These are phyloP conservation scores for Rhodomyrtus tomentosa DNA, from an alignment of 345 rosid species.

Conservation along the genomic window DNA sequence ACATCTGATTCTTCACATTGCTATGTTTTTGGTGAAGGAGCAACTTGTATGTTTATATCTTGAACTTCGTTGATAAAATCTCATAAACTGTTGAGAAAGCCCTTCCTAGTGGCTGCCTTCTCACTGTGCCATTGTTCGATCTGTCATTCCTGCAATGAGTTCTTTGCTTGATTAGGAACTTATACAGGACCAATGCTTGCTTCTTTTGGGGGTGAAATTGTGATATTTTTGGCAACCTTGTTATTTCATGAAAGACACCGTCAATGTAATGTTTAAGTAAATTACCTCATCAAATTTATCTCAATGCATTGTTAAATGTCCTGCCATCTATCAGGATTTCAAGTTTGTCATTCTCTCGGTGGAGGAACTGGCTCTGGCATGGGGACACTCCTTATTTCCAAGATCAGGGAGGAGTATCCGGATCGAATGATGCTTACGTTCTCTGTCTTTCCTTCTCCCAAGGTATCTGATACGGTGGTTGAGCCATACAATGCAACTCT, in stretches of 20 bases:
- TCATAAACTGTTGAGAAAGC: neutral
- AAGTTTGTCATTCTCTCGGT: conserved; percentile 6
- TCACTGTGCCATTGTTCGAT: neutral
- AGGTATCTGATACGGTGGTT: conserved; percentile 7
- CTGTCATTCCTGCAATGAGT: neutral
- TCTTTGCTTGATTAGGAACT: neutral
- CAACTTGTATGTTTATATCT: neutral
- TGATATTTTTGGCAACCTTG: neutral
- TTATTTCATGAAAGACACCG: neutral
- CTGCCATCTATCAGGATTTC: conserved; percentile 3
- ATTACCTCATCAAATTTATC: neutral
- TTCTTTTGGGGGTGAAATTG: neutral
- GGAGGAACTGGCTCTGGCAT: conserved; percentile 8
- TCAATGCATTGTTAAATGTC: neutral
- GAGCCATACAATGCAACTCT: conserved; percentile 5
- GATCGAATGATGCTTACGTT: conserved; percentile 9
- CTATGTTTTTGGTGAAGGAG: neutral
- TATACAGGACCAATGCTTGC: neutral
- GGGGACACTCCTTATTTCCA: conserved; percentile 8
- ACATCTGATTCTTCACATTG: neutral
- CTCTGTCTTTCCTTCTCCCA: conserved; percentile 9
- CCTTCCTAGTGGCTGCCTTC: neutral
- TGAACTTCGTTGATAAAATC: neutral
- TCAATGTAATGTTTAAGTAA: neutral
- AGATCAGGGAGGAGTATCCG: conserved; percentile 11